Conservation (phyloP, 2,329 filamentous ascomycete genomes). For the Aspergillus tamarii region DNA sequence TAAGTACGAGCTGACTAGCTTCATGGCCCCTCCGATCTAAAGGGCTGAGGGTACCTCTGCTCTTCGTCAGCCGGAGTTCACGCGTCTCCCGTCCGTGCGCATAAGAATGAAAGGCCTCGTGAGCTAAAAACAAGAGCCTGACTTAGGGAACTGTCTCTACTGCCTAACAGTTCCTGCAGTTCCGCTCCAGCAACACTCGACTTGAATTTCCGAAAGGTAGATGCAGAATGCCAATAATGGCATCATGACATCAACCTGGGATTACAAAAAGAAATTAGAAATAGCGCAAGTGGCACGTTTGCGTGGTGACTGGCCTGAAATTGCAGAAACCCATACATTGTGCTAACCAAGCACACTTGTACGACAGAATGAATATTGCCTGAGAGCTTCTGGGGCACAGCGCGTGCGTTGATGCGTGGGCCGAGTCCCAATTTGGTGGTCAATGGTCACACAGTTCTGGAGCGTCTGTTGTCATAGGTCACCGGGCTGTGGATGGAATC, state of each 20-base stretch:
- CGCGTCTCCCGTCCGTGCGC: constrained; percentile 30
- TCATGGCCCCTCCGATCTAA: constrained; percentile 8
- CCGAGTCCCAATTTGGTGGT: constrained; percentile 20
- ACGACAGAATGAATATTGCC: constrained; percentile 14
- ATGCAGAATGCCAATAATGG: constrained; percentile 17
- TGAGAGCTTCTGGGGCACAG: constrained; percentile 11
- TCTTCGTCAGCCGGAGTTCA: constrained; percentile 25
- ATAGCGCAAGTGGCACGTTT: constrained; percentile 18
- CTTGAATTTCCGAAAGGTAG: constrained; percentile 18
- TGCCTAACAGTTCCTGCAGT: constrained; percentile 30
- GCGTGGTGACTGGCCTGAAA: constrained; percentile 13
- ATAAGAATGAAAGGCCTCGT: constrained; percentile 23
- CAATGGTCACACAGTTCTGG: constrained; percentile 24
- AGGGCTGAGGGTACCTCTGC: constrained; percentile 14
- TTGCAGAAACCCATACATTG: constrained; percentile 22
- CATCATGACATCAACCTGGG: constrained; percentile 10
- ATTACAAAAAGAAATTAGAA: constrained; percentile 18
- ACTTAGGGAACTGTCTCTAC: constrained; percentile 16
- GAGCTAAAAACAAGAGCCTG: constrained; percentile 23
- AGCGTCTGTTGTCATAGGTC: constrained; percentile 4
- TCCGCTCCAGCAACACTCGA: constrained; percentile 27
- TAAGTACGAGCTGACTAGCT: constrained; percentile 5
- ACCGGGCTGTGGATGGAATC: constrained; percentile 4
- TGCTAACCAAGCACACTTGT: constrained; percentile 19
- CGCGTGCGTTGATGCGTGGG: constrained; percentile 27